A percentile compares a stretch with the other conserved stretches of the same genome.
Evolutionary conservation across 805 yeast species (phyloP).

Genomic region (Saturnispora diversa): DNA sequence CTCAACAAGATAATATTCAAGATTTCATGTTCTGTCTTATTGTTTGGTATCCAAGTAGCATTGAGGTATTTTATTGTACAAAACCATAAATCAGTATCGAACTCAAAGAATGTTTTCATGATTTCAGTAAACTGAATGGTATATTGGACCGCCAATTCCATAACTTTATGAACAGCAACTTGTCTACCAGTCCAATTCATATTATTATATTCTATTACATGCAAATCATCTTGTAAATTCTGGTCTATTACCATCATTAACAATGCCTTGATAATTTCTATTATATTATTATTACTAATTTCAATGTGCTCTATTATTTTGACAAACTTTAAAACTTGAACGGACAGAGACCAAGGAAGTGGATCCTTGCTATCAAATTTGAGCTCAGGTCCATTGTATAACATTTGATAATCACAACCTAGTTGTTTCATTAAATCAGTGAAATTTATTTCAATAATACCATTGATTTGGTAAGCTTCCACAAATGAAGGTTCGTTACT

Average conservation of each 20-base stretch:
- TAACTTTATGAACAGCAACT: neutral
- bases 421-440: neutral
- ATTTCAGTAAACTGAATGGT: neutral
- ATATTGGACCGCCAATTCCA: neutral
- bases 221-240: neutral
- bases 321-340: slow-evolving; percentile 2
- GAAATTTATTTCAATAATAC: too few species aligned
- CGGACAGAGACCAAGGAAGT: neutral
- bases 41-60: neutral
- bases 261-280: neutral
- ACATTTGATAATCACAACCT: neutral
- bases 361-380: neutral
- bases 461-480: too few species aligned
- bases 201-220: neutral
- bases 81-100: neutral
- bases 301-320: neutral
- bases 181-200: neutral
- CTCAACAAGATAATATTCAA: neutral
- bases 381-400: neutral
- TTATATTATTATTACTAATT: neutral
- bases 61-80: neutral
- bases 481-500: too few species aligned
- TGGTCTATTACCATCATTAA: slow-evolving; percentile 2
- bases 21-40: neutral
- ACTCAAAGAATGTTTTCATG: neutral